Conservation (phyloP, 371 early-diverging fungal species). For the Chytridium lagenaria region DNA sequence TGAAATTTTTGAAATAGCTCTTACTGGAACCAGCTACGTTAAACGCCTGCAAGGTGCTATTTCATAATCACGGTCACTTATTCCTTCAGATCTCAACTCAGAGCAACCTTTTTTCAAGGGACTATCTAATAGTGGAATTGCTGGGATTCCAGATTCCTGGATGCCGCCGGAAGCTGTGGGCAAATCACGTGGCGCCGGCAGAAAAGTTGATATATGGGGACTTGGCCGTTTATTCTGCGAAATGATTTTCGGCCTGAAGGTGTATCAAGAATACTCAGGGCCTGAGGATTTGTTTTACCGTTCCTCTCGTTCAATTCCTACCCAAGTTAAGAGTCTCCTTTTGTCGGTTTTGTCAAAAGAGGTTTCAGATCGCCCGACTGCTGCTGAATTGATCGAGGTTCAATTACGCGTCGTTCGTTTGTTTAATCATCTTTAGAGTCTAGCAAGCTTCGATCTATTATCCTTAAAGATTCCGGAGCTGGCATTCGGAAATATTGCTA, state of each 20-base stretch:
- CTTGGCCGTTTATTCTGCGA: conserved; percentile 27
- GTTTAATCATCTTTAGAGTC: background rate
- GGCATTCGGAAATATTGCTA: background rate
- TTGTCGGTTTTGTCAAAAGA: conserved; percentile 26
- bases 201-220: conserved; percentile 32
- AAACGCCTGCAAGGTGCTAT: background rate
- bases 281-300: conserved; percentile 27
- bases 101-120: conserved; percentile 24
- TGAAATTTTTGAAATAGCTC: conserved; percentile 1
- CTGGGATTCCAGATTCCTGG: conserved; percentile 30
- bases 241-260: conserved; percentile 30
- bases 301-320: background rate
- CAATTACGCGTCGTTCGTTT: background rate
- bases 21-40: background rate
- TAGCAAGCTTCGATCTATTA: background rate
- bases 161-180: conserved; percentile 26
- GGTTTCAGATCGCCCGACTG: conserved; percentile 25
- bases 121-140: conserved; percentile 1
- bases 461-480: background rate
- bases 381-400: conserved; percentile 30
- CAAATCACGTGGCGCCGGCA: background rate
- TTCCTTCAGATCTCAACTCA: conserved; percentile 26
- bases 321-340: conserved; percentile 17
- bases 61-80: background rate
- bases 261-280: conserved; percentile 29